Evolutionary conservation across 345 rosid genomes (phyloP), one percentile per base, ranked within the genome.

Genomic region (Eucalyptus shirleyi): DNA sequence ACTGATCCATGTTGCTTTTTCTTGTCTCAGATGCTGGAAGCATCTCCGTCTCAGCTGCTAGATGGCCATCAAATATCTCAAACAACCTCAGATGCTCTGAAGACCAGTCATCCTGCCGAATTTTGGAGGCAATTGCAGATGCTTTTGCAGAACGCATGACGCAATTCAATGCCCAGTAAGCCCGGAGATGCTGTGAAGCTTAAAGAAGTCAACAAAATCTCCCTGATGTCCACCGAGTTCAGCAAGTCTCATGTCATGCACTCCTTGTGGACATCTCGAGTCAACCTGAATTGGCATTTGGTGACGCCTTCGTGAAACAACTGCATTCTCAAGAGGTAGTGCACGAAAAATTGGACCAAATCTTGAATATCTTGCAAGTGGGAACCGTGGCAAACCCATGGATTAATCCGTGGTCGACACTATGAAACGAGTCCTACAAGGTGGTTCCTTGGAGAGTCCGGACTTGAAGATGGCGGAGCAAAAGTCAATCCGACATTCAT

Each of bases 71-170:
- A 90, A 32, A 69, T 94, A 14, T 88, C 95, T 0, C 92, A 92
- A 86, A 89, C 89, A 86, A 47, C 53, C 34, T 91, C 93, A 4
- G 91, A 91, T 83, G 90, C 94, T 37, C 89, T 93, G 45, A 91
- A 45, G 89, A 88, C 90, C 44, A 93, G 93, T 87, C 89, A 91
- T 88, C 91, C 95, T 0, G 65, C 91, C 56, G 95, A 92, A 87
- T 95, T 95, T 90, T 96, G 95, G 99, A 88, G 92, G 53, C 98
- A 96, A 87, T 83, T 95, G 90, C 99, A 96, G 93, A 89, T 50
- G 92, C 90, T 96, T 89, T 90, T 97, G 80, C 96, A 94, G 94
- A 94, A 93, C 86, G 92, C 89, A 89, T 45, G 21, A 51, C 4
- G 60, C 47, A 14, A 24, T 59, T 11, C 65, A 59, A 62, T 87